Conservation (phyloP, 1,139 yeast genomes). For the Nadsonia commutata region DNA sequence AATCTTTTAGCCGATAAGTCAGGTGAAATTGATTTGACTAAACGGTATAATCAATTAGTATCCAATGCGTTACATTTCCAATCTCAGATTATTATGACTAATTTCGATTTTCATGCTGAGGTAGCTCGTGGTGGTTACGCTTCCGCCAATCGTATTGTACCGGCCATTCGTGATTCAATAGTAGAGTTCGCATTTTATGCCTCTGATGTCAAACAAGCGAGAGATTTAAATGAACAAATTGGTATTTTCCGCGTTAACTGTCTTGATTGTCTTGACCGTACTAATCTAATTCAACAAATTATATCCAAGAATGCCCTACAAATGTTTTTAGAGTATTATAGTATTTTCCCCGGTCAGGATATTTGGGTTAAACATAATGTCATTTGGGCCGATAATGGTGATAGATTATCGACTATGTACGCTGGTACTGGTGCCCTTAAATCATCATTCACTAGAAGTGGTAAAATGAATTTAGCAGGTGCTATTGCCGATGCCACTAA, state of each 20-base stretch:
- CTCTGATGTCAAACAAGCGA: constrained; percentile 33
- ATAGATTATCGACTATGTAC: constrained; percentile 88
- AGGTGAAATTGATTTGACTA: constrained; percentile 59
- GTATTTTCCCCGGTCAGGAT: constrained; percentile 29
- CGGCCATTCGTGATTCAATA: constrained; percentile 47
- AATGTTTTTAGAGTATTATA: constrained; percentile 43
- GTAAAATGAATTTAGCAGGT: constrained; percentile 93
- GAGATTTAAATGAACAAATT: constrained; percentile 53
- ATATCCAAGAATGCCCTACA: constrained; percentile 55
- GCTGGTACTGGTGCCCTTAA: constrained; percentile 96
- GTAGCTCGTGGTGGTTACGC: constrained; percentile 81
- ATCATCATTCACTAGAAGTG: constrained; percentile 84
- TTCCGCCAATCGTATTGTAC: constrained; percentile 61
- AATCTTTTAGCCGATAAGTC: constrained; percentile 59
- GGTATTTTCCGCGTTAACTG: constrained; percentile 91
- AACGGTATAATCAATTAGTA: constrained; percentile 47
- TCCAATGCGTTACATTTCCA: constrained; percentile 28
- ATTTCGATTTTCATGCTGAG: constrained; percentile 88
- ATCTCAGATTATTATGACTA: constrained; percentile 36
- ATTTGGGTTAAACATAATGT: constrained; percentile 56
- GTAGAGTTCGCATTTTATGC: constrained; percentile 71
- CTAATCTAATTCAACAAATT: constrained; percentile 85
- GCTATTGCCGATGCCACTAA: constrained; percentile 93
- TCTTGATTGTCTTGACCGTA: constrained; percentile 87
- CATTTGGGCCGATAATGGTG: constrained; percentile 98